A percentile compares a stretch with the other conserved stretches of the same genome.
Evolutionary conservation across 352 stramenopile genomes (phyloP).

Genomic region (Phytophthora meadii): DNA sequence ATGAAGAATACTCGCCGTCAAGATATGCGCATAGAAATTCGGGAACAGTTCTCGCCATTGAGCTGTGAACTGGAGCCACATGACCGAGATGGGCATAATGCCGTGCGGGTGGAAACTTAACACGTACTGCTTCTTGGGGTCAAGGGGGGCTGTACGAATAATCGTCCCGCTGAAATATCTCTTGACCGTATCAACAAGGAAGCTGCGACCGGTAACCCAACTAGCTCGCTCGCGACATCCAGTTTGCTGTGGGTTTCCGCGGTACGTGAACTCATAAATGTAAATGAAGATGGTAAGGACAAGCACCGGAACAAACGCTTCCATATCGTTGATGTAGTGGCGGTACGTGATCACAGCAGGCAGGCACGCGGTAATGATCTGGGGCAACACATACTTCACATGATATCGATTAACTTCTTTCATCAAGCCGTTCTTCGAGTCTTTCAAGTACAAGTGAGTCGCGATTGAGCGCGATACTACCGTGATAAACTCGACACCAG

Average conservation of each 20-base stretch:
- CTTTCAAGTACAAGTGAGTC: constrained; percentile 64
- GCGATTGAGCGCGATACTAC: constrained; percentile 65
- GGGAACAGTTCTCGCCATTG: constrained; percentile 77
- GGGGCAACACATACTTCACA: constrained; percentile 65
- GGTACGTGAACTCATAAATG: constrained; percentile 73
- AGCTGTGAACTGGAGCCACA: constrained; percentile 82
- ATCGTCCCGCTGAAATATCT: constrained; percentile 75
- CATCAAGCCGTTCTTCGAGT: constrained; percentile 57
- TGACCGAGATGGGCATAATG: constrained; percentile 76
- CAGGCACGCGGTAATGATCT: constrained; percentile 43
- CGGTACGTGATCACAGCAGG: constrained; percentile 54
- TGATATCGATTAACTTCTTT: constrained; percentile 55
- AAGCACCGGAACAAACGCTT: constrained; percentile 51
- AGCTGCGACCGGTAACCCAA: constrained; percentile 51
- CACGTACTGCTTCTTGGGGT: constrained; percentile 72
- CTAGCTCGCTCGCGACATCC: constrained; percentile 55
- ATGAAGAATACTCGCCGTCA: constrained; percentile 83
- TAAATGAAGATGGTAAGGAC: constrained; percentile 63
- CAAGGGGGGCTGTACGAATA: constrained; percentile 60
- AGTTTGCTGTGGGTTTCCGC: constrained; percentile 67
- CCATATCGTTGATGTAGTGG: constrained; percentile 58
- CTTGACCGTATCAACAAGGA: constrained; percentile 63
- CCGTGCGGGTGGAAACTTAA: constrained; percentile 84
- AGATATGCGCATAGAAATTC: constrained; percentile 65
- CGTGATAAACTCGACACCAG: constrained; percentile 58